Percentiles rank a stretch among this genome's conserved stretches.
These are phyloP conservation scores for Aspergillus intermedius DNA, from an alignment of 2,329 filamentous ascomycete genomes.

Conservation along the genomic window DNA sequence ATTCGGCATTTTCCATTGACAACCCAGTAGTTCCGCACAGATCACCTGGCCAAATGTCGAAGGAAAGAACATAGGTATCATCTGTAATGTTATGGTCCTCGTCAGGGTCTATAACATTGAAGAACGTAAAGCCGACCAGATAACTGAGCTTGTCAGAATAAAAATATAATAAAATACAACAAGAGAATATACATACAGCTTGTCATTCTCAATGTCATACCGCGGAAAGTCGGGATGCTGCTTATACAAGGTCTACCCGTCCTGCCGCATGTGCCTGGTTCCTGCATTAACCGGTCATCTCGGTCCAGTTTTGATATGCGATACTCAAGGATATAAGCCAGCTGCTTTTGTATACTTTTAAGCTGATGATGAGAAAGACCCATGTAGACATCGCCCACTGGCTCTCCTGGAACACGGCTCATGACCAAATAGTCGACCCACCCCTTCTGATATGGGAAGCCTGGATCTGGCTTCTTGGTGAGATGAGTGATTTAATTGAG, in stretches of 20 bases:
- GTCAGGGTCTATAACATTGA: background rate
- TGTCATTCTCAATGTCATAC: background rate
- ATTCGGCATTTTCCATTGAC: too few relatives aligned
- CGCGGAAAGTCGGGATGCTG: background rate
- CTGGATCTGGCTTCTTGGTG: background rate
- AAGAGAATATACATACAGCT: background rate
- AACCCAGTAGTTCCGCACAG: background rate
- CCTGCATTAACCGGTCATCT: background rate
- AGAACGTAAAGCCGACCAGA: background rate
- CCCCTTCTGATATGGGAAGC: background rate
- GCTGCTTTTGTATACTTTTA: background rate
- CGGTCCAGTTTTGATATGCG: background rate
- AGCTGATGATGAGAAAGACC: background rate
- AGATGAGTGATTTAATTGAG: background rate
- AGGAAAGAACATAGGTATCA: background rate
- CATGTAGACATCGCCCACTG: background rate
- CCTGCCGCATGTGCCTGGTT: background rate
- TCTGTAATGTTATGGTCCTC: background rate
- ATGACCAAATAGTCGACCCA: background rate
- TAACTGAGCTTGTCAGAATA: background rate
- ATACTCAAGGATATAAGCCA: background rate
- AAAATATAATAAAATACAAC: background rate
- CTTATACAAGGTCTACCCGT: background rate
- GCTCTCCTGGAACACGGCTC: background rate
- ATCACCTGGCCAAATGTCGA: background rate